Percentiles rank a stretch among this genome's conserved stretches.
Evolutionary conservation across 257 asterid genomes (phyloP).

Genomic region (Scutellaria baicalensis): DNA sequence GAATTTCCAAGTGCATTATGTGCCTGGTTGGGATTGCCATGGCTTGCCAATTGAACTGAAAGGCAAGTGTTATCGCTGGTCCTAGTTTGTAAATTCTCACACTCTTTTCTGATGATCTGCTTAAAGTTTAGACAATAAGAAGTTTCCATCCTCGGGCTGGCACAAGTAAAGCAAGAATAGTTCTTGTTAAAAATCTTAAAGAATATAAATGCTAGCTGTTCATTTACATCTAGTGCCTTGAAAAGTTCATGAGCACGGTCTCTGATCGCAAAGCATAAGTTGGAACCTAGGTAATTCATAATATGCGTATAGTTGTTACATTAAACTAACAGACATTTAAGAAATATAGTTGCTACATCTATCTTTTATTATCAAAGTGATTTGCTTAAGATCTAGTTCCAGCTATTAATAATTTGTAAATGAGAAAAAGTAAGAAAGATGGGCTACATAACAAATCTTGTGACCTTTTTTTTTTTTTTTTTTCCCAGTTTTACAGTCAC

Average conservation of each 20-base stretch:
- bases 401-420: neutral
- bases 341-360: neutral
- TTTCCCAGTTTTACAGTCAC: slow-evolving; percentile 86
- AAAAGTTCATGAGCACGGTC: neutral
- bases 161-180: neutral
- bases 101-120: slow-evolving; percentile 3
- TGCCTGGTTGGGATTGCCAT: slow-evolving; percentile 99
- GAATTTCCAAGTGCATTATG: slow-evolving; percentile 73
- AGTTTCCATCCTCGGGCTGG: neutral
- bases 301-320: neutral
- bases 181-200: neutral
- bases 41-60: slow-evolving; percentile 97
- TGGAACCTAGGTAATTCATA: neutral
- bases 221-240: neutral
- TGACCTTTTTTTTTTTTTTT: slow-evolving; percentile 19
- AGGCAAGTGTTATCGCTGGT: slow-evolving; percentile 45
- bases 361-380: neutral
- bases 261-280: neutral
- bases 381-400: neutral
- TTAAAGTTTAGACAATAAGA: neutral
- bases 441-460: slow-evolving; percentile 23
- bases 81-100: slow-evolving; percentile 12
- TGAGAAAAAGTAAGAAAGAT: neutral
- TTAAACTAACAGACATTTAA: neutral
- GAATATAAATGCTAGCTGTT: neutral